These are phyloP conservation scores for Populus tremula DNA, from an alignment of 345 rosid species.

Conservation along the genomic window DNA sequence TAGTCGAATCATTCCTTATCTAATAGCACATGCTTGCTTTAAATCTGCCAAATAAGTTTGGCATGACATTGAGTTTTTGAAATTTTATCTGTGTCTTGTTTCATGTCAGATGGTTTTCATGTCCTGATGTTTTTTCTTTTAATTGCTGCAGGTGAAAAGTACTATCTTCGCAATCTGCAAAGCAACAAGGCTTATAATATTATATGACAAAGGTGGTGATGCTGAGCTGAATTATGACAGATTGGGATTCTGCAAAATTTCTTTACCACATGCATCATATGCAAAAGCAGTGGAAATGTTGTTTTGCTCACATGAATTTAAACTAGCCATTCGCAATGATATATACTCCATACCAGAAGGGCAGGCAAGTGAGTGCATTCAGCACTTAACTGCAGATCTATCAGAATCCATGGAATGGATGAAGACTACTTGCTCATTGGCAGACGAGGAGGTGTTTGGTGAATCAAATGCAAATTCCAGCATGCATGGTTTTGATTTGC, in stretches of 20 bases:
- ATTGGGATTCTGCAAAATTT: conserved; percentile 20
- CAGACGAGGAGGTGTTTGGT: conserved; percentile 23
- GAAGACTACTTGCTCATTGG: conserved; percentile 32
- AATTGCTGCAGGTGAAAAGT: conserved; percentile 60
- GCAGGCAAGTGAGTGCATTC: conserved; percentile 69
- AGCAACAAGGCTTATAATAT: conserved; percentile 55
- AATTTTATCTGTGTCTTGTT: background rate
- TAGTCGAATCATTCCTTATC: conserved; percentile 27
- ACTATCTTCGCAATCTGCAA: conserved; percentile 62
- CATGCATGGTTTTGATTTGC: conserved; percentile 34
- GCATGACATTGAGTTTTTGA: background rate
- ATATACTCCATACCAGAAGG: conserved; percentile 80
- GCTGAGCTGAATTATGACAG: conserved; percentile 23
- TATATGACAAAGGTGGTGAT: conserved; percentile 17
- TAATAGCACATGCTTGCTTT: background rate
- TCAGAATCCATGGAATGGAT: conserved; percentile 69
- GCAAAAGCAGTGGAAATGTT: conserved; percentile 50
- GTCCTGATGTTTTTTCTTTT: conserved; percentile 12
- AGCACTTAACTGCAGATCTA: conserved; percentile 54
- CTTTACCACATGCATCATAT: conserved; percentile 32
- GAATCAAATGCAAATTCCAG: conserved; percentile 13
- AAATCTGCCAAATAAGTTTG: background rate
- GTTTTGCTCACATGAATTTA: conserved; percentile 50
- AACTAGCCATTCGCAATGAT: conserved; percentile 52
- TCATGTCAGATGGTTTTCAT: conserved; percentile 15